Conservation (phyloP, 2,329 filamentous ascomycete genomes). For the Alternaria burnsii region DNA sequence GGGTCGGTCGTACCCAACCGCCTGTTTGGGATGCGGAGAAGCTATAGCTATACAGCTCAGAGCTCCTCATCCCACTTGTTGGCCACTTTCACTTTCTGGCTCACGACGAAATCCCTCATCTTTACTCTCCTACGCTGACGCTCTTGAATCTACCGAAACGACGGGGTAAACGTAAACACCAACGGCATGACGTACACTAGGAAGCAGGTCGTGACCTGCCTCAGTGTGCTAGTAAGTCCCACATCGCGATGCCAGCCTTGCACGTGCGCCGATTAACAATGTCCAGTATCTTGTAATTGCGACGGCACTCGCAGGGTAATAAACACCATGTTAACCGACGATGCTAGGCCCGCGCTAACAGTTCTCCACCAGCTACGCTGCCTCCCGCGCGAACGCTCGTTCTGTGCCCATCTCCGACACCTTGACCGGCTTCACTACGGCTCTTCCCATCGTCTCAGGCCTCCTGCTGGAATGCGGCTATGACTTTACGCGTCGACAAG, state of each 20-base stretch:
- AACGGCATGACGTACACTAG: constrained; percentile 47
- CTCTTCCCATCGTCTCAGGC: constrained; percentile 55
- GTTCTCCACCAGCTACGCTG: constrained; percentile 36
- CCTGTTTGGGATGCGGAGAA: constrained; percentile 10
- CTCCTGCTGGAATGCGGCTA: constrained; percentile 53
- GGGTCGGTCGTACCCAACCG: constrained; percentile 10
- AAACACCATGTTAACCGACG: neutral
- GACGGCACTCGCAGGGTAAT: constrained; percentile 51
- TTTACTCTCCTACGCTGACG: neutral
- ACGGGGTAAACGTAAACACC: neutral
- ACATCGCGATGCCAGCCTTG: neutral
- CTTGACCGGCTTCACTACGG: constrained; percentile 53
- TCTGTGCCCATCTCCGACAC: constrained; percentile 55
- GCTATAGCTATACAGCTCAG: constrained; percentile 6
- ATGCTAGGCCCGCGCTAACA: constrained; percentile 16
- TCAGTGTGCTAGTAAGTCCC: constrained; percentile 49
- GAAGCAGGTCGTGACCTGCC: constrained; percentile 50
- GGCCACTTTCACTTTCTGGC: neutral
- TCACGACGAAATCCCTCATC: neutral
- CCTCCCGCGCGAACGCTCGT: constrained; percentile 42
- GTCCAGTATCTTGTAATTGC: constrained; percentile 54
- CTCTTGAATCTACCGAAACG: neutral
- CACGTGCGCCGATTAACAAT: neutral
- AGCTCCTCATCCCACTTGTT: neutral
- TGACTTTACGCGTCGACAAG: constrained; percentile 44